Conservation (phyloP, 2,329 filamentous ascomycete species). For the Aureobasidium leucospermi region DNA sequence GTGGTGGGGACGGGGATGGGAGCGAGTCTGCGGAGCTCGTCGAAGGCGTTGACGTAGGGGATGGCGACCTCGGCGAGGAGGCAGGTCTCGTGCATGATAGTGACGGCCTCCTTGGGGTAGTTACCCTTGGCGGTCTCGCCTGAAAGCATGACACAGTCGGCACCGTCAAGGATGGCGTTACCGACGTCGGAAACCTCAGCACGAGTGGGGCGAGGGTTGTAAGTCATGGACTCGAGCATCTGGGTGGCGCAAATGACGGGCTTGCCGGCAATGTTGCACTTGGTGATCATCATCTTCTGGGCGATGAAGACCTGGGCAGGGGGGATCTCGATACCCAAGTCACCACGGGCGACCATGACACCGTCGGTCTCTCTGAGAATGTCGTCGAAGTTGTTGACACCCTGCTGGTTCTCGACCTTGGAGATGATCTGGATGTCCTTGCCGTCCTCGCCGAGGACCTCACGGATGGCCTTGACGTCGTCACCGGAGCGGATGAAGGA, state of each 20-base stretch:
- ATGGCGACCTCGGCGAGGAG: slow-evolving; percentile 95
- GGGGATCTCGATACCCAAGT: slow-evolving; percentile 96
- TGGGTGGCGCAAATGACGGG: slow-evolving; percentile 98
- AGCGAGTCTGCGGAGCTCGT: slow-evolving; percentile 81
- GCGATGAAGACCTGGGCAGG: slow-evolving; percentile 97
- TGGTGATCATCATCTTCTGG: slow-evolving; percentile 99
- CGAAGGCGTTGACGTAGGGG: slow-evolving; percentile 92
- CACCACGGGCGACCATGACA: slow-evolving; percentile 99
- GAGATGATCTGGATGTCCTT: slow-evolving; percentile 98
- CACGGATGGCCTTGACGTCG: slow-evolving; percentile 88
- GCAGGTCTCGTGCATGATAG: slow-evolving; percentile 98
- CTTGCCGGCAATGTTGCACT: slow-evolving; percentile 99
- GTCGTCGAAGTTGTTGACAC: slow-evolving; percentile 98
- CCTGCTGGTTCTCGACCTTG: slow-evolving; percentile 99
- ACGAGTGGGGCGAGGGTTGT: slow-evolving; percentile 96
- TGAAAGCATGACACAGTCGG: slow-evolving; percentile 99
- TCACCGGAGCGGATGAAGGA: slow-evolving; percentile 94
- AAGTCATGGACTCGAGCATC: slow-evolving; percentile 99
- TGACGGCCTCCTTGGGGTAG: slow-evolving; percentile 87
- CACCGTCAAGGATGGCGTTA: slow-evolving; percentile 94
- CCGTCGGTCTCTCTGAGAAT: slow-evolving; percentile 94
- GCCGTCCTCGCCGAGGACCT: slow-evolving; percentile 83
- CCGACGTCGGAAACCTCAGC: slow-evolving; percentile 98
- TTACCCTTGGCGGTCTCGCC: slow-evolving; percentile 97
- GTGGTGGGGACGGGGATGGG: slow-evolving; percentile 77